Percentiles rank a stretch among this genome's conserved stretches.
Conservation (phyloP, 139 green algal species). For the Pseudopediastrum boryanum region DNA sequence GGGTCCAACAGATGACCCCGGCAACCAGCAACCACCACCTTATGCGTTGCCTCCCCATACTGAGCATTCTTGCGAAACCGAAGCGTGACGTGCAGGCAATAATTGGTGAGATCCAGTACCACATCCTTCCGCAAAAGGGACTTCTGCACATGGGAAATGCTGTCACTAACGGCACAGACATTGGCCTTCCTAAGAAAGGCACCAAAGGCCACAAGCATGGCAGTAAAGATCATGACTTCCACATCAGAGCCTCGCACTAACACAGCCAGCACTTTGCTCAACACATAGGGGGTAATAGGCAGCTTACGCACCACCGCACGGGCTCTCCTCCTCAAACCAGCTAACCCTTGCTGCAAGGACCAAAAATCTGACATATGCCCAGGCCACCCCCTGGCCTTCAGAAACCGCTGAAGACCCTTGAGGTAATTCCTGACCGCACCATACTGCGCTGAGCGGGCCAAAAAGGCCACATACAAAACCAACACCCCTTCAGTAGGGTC, state of each 20-base stretch:
- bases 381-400: background rate
- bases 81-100: background rate
- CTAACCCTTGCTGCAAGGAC: background rate
- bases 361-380: background rate
- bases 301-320: background rate
- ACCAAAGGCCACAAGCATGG: constrained; percentile 1
- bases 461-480: background rate
- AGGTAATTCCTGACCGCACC: background rate
- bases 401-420: background rate
- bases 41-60: too few species aligned
- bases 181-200: constrained; percentile 13
- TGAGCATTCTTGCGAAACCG: constrained; percentile 3
- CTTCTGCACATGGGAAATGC: constrained; percentile 2
- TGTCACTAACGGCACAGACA: background rate
- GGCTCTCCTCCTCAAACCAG: background rate
- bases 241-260: background rate
- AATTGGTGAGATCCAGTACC: background rate
- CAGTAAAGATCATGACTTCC: background rate
- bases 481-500: background rate
- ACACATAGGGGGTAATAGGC: background rate
- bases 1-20: background rate
- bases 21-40: background rate
- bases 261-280: background rate
- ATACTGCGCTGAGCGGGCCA: background rate
- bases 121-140: background rate